Percentiles rank a stretch among this genome's conserved stretches.
phyloP scores from a whole-genome alignment of 352 stramenopile species.

The Globisporangium mamillatum region DNA sequence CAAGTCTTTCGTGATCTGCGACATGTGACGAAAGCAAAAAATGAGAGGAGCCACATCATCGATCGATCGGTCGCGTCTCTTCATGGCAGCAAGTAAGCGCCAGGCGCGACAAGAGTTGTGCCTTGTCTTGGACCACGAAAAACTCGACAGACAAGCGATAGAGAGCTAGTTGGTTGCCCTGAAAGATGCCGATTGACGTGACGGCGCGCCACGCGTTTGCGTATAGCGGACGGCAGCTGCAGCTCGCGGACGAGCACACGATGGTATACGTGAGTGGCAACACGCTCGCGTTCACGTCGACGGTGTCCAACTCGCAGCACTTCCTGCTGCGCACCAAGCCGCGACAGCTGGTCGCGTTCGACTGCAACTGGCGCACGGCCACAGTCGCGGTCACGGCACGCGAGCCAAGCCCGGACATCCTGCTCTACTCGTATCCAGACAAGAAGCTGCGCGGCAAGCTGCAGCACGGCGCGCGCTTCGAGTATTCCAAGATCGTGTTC shows the following conservation, averaged over 20 bases:
- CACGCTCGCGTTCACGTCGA: slow-evolving; percentile 68
- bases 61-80: background rate
- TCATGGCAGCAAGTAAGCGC: background rate
- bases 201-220: slow-evolving; percentile 63
- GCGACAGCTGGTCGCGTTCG: slow-evolving; percentile 59
- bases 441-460: slow-evolving; percentile 70
- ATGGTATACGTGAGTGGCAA: slow-evolving; percentile 60
- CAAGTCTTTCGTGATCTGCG: background rate
- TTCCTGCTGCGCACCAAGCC: slow-evolving; percentile 53
- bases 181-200: slow-evolving; percentile 49
- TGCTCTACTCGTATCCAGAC: slow-evolving; percentile 72
- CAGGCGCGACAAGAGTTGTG: background rate
- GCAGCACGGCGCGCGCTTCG: slow-evolving; percentile 32
- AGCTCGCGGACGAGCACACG: slow-evolving; percentile 71
- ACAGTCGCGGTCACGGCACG: slow-evolving; percentile 55
- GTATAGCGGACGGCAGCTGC: slow-evolving; percentile 48
- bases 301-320: slow-evolving; percentile 53
- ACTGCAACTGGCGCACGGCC: slow-evolving; percentile 53
- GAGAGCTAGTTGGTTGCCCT: background rate
- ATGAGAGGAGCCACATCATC: background rate
- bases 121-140: background rate
- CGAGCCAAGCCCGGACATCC: slow-evolving; percentile 53
- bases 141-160: background rate
- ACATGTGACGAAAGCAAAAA: slow-evolving; percentile 1
- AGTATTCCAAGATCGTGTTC: slow-evolving; percentile 70